Evolutionary conservation across 75 land plant species (phyloP), one percentile per base, ranked within the genome.

Genomic region (Pinus tabuliformis): DNA sequence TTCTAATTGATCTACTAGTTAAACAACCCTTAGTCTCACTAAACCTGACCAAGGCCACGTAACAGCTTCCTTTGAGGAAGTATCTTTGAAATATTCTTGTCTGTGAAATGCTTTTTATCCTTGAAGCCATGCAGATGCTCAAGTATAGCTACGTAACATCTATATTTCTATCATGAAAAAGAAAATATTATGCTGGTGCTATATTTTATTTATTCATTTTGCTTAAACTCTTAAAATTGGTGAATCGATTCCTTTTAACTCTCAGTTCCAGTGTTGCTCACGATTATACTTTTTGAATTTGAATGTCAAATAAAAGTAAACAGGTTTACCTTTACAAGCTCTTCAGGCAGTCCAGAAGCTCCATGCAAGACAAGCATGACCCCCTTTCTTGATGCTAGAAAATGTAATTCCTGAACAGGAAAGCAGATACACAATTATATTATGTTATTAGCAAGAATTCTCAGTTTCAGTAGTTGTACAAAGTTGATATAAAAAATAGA

Each of bases 281-380:
- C 20, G 3, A 3, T 37, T 9, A 37, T 68, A 42, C 20, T 42
- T 37, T 42, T 68, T n/a, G 4, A 42, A 68, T 68, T 68, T 68
- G 42, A 33, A 20, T 20, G 22, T n/a, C 4, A 12, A 68, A 8
- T 20, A 42, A 39, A 20, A 1, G 3, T 21, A 60, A 60, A 30
- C 33, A 33, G 39, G 42, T 14, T 22, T 88, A 97, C 99, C 98
- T 97, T 87, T 21, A 97, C 78, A 76, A 97, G 83, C 56, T 91
- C 86, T 20, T 62, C 58, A 13, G 95, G 76, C 75, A 97, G 58
- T 22, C 99, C 99, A 59, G 98, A 97, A 49, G 99, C 99, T 70
- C 99, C 99, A 86, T 97, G 99, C 73, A 97, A 89, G 57, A 97
- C 99, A 6, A 97, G 74, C 73, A 86, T 75, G 15, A 91, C 94